Conservation (phyloP, 2,329 filamentous ascomycete genomes). For the Claviceps sp. region DNA sequence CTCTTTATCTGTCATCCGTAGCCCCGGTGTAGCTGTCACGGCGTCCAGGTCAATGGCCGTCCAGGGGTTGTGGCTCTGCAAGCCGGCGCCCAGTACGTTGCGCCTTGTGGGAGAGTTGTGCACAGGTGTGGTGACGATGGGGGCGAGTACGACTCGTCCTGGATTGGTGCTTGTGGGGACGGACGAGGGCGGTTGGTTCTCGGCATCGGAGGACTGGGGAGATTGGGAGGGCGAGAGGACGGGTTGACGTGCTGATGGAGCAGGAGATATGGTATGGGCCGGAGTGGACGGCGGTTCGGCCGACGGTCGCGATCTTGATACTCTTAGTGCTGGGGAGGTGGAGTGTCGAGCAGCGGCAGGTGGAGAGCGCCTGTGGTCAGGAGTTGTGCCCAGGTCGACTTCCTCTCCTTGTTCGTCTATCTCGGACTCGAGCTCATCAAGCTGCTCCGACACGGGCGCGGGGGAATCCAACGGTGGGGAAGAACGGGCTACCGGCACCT, state of each 20-base stretch:
- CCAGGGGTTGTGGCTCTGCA: slow-evolving; percentile 54
- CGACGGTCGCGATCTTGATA: slow-evolving; percentile 4
- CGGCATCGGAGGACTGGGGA: slow-evolving; percentile 65
- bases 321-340: background rate
- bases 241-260: slow-evolving; percentile 37
- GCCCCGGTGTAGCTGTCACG: slow-evolving; percentile 40
- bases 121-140: slow-evolving; percentile 32
- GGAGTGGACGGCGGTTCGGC: slow-evolving; percentile 29
- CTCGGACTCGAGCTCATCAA: slow-evolving; percentile 6
- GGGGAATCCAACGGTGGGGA: background rate
- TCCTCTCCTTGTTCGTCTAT: slow-evolving; percentile 1
- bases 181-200: slow-evolving; percentile 64
- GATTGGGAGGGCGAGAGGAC: slow-evolving; percentile 51
- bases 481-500: slow-evolving; percentile 4
- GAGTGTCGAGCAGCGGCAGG: background rate
- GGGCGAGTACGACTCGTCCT: slow-evolving; percentile 34
- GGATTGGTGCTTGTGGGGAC: slow-evolving; percentile 33
- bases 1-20: slow-evolving; percentile 35
- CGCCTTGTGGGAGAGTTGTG: slow-evolving; percentile 49
- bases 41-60: slow-evolving; percentile 61
- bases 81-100: slow-evolving; percentile 38
- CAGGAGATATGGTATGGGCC: slow-evolving; percentile 26
- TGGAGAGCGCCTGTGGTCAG: background rate
- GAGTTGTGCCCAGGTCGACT: background rate
- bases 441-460: background rate